Conservation (phyloP, 202 grass and related monocot genomes). For the Setaria viridis region DNA sequence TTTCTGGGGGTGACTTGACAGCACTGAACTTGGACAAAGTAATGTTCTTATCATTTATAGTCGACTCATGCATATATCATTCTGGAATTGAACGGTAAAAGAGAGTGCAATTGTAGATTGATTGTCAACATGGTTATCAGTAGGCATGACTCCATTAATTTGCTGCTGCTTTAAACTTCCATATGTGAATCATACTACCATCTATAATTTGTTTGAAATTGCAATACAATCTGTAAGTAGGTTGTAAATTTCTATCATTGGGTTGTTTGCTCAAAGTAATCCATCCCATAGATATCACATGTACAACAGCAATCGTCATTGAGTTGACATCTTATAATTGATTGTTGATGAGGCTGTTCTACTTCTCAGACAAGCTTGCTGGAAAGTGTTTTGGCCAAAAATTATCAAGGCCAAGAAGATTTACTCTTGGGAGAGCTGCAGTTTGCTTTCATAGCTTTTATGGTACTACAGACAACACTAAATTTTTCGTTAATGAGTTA, state of each 20-base stretch:
- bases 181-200: background rate
- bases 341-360: conserved; percentile 44
- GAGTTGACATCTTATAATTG: conserved; percentile 18
- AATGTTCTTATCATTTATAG: conserved; percentile 33
- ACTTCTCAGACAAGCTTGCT: conserved; percentile 74
- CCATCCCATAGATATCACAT: background rate
- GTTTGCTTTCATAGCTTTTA: conserved; percentile 88
- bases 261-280: conserved; percentile 2
- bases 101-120: background rate
- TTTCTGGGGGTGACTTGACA: conserved; percentile 80
- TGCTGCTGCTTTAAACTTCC: background rate
- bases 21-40: conserved; percentile 91
- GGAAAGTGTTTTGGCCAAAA: conserved; percentile 72
- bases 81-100: conserved; percentile 11
- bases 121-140: background rate
- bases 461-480: conserved; percentile 59
- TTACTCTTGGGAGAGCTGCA: conserved; percentile 84
- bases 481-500: conserved; percentile 26
- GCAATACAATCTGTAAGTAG: conserved; percentile 15
- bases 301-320: background rate
- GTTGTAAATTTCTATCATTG: conserved; percentile 4
- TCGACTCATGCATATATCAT: background rate
- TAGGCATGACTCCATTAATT: background rate
- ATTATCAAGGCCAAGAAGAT: conserved; percentile 75
- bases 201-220: background rate